These are phyloP conservation scores for Yamadazyma oceani DNA, from an alignment of 1,139 yeast genomes.

Conservation along the genomic window DNA sequence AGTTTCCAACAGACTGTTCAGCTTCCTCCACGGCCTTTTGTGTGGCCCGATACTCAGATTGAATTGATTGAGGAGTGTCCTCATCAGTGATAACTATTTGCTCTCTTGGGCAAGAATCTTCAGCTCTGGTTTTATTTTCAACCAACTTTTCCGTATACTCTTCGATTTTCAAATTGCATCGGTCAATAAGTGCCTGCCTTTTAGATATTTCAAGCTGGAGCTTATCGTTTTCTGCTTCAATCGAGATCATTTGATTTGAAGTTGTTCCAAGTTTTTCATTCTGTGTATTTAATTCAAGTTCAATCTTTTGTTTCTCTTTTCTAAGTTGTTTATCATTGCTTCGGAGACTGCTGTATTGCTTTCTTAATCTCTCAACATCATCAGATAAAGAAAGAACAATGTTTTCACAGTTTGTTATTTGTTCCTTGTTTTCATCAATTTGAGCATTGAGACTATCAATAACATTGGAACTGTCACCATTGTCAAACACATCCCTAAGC, in stretches of 20 bases:
- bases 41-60: conserved; percentile 32
- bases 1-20: conserved; percentile 36
- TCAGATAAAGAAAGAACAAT: conserved; percentile 29
- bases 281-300: conserved; percentile 13
- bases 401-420: conserved; percentile 26
- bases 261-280: not conserved
- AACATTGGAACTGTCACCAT: conserved; percentile 34
- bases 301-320: conserved; percentile 7
- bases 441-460: conserved; percentile 31
- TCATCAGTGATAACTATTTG: conserved; percentile 26
- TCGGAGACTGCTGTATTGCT: not conserved
- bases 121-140: conserved; percentile 28
- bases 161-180: conserved; percentile 11
- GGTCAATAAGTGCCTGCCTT: conserved; percentile 13
- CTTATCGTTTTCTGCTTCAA: conserved; percentile 9
- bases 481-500: conserved; percentile 16
- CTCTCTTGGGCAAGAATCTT: conserved; percentile 30
- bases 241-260: conserved; percentile 4
- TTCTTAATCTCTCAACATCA: conserved; percentile 16
- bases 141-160: conserved; percentile 18
- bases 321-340: not conserved
- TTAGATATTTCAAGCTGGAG: conserved; percentile 8
- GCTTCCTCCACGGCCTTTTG: conserved; percentile 37
- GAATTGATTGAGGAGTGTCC: conserved; percentile 40
- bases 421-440: conserved; percentile 27